Conservation (phyloP, 495 filamentous ascomycete species). For the Aspergillus indologenus region DNA sequence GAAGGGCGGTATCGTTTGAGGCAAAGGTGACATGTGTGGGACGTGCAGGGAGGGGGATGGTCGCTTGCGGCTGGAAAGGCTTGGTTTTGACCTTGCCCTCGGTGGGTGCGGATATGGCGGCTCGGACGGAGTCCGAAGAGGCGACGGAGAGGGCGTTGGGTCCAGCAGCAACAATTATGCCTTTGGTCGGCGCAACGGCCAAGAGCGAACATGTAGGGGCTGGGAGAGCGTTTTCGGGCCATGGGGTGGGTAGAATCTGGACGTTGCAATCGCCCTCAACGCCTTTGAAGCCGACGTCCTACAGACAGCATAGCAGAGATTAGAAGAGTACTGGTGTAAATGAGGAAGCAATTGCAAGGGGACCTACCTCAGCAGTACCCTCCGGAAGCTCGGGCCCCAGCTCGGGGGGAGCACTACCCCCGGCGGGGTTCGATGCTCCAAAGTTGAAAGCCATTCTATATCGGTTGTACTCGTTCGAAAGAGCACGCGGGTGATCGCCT, state of each 20-base stretch:
- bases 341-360: not conserved
- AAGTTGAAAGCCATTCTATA: conserved; percentile 70
- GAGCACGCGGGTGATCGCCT: conserved; percentile 39
- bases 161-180: conserved; percentile 81
- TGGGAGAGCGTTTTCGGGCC: conserved; percentile 71
- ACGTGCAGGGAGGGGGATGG: conserved; percentile 65
- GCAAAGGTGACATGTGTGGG: conserved; percentile 90
- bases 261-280: conserved; percentile 78
- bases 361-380: conserved; percentile 47
- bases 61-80: conserved; percentile 70
- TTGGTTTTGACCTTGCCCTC: conserved; percentile 60
- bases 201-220: conserved; percentile 79
- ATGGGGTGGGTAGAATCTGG: conserved; percentile 72
- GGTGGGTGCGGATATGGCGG: conserved; percentile 62
- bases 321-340: too few relatives aligned
- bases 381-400: conserved; percentile 46
- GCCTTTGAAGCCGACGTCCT: conserved; percentile 82
- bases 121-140: conserved; percentile 71
- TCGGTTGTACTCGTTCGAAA: conserved; percentile 38
- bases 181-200: conserved; percentile 74
- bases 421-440: conserved; percentile 30
- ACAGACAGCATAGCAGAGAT: not conserved
- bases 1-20: conserved; percentile 75
- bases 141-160: conserved; percentile 76
- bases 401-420: conserved; percentile 30